Percentiles rank a stretch among this genome's conserved stretches.
Conservation (phyloP, 768 basidiomycete genomes). For the Cubamyces sp. region DNA sequence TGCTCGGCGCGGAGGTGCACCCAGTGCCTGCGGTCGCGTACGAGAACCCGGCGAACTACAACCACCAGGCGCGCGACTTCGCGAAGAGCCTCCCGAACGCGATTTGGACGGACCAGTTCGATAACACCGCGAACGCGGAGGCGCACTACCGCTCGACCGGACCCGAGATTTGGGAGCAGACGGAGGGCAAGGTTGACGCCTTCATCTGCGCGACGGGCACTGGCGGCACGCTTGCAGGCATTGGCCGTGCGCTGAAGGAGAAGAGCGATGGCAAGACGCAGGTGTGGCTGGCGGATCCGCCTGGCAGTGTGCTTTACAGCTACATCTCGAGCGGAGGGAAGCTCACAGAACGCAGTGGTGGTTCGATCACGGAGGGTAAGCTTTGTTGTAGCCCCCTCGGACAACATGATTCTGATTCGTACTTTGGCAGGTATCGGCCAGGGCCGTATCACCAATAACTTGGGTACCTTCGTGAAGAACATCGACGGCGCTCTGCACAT, state of each 20-base stretch:
- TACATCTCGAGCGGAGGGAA: slow-evolving; percentile 82
- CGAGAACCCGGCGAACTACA: slow-evolving; percentile 95
- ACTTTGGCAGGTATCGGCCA: slow-evolving; percentile 83
- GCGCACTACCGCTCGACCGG: slow-evolving; percentile 91
- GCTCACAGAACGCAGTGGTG: slow-evolving; percentile 75
- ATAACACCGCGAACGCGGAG: slow-evolving; percentile 89
- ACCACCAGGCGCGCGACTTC: slow-evolving; percentile 93
- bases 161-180: slow-evolving; percentile 96
- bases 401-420: background rate
- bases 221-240: slow-evolving; percentile 93
- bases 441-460: slow-evolving; percentile 91
- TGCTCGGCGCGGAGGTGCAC: slow-evolving; percentile 97
- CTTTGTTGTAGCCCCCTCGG: background rate
- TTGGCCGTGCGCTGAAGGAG: slow-evolving; percentile 83
- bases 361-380: slow-evolving; percentile 90
- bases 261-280: slow-evolving; percentile 77
- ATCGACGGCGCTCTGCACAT: slow-evolving; percentile 85
- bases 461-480: slow-evolving; percentile 78
- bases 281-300: slow-evolving; percentile 95
- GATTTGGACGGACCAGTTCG: slow-evolving; percentile 98
- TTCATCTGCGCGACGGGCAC: slow-evolving; percentile 96
- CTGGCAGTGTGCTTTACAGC: slow-evolving; percentile 88
- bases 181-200: slow-evolving; percentile 75
- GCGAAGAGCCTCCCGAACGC: slow-evolving; percentile 77
- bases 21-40: slow-evolving; percentile 97